Evolutionary conservation across 345 rosid genomes (phyloP), one percentile per base, ranked within the genome.

Genomic region (Sonneratia caseolaris): DNA sequence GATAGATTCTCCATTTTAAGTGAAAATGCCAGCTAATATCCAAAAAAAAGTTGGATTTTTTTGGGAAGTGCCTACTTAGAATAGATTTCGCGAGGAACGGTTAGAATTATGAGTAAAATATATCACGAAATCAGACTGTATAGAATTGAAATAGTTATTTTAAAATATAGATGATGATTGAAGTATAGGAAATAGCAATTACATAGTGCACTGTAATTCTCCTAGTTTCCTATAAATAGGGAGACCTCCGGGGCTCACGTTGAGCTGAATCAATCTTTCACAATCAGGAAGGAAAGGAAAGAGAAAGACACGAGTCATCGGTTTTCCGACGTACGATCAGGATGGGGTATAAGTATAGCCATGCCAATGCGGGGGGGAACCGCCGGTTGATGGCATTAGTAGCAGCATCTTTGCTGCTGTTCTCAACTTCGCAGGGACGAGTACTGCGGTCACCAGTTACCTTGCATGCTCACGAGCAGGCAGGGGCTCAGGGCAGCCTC

Each of bases 401-500:
- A 15, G 22, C 22, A 9, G 66, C 37, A 1, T 11, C 10, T 3
- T 35, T 62, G 37, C 66, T 62, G 37, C 66, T 62, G 15, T 43
- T 42, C 51, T 19, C 70, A 16, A 68, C 15, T n/a, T 43, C 70
- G 14, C 51, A 22, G 16, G 48, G 35, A 68, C 35, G 70, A 15
- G 40, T 42, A 21, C 70, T 68, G n/a, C 53, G 6, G 21, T 42
- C 70, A 42, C 18, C 70, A 21, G 70, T 3, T 3, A 22, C 2
- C 37, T 7, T 62, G 37, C 6, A n/a, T 62, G 42, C 49, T 24
- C 11, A 32, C n/a, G 0, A 18, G 7, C 15, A 42, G 35, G 35
- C 2, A 42, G 56, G 36, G 66, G 37, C 19, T 6, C 18, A 21
- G 38, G 32, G 66, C 66, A 66, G 80, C 65, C 74, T 53, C 51